Evolutionary conservation across 2,329 filamentous ascomycete genomes (phyloP).

Genomic region (Penicillium digitatum): DNA sequence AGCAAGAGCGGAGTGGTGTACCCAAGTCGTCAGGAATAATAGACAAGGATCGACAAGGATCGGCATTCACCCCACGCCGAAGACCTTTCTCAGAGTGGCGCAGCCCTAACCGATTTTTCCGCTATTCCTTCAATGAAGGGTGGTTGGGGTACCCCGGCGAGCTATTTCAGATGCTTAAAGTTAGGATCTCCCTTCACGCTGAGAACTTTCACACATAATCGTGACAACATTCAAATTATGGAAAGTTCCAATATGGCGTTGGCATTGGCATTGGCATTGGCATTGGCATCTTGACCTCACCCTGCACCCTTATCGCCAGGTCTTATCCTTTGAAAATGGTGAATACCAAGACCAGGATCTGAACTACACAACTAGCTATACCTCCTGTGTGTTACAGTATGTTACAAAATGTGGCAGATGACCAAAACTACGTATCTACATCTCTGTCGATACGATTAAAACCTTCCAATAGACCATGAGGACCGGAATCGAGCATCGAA

Average conservation of each 20-base stretch:
- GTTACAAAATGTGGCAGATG: neutral
- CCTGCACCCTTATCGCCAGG: neutral
- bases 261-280: neutral
- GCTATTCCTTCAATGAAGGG: neutral
- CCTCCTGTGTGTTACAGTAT: neutral
- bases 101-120: neutral
- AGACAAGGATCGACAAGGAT: neutral
- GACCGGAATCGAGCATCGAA: neutral
- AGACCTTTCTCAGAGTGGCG: neutral
- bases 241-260: neutral
- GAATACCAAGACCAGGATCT: neutral
- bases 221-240: neutral
- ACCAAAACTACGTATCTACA: neutral
- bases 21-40: neutral
- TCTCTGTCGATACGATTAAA: neutral
- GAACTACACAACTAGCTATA: neutral
- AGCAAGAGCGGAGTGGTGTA: neutral
- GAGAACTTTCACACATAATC: constrained; percentile 1
- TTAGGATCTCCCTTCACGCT: constrained; percentile 4
- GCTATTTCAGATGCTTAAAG: neutral
- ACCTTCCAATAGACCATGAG: neutral
- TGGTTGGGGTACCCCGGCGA: neutral
- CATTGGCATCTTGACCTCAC: neutral
- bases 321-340: neutral
- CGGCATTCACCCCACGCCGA: constrained; percentile 5